Base-by-base conservation (phyloP, 2,329 filamentous ascomycete species). In the Cordyceps javanica region DNA sequence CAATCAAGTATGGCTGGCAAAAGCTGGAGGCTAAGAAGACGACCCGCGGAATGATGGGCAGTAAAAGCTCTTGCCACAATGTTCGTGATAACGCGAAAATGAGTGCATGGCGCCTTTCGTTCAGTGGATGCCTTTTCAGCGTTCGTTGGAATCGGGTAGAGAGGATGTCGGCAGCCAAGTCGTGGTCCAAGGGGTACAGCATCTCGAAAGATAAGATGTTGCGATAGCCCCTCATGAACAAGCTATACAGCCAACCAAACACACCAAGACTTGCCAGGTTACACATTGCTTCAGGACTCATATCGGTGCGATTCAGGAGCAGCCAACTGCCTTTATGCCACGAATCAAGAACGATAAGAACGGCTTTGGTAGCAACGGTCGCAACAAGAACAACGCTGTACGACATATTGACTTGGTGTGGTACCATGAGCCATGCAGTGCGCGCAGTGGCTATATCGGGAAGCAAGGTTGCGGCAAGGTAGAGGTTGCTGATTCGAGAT, bases 1-100 rank as follows among this genome's bases (percentile, higher is more conserved):
- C 62, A 28, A 74, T 69, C 39, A 74, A 66, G 30, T 72, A 70
- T 0, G 72, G 70, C 32, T 71, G 70, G 32, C 70, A 71, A n/a
- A 73, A 71, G 14, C 61, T 67, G 53, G 73, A 69, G 3, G 66
- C 71, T 5, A 70, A 63, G 7, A 70, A 57, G 1, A 68, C 65
- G 11, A 73, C 55, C 14, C 69, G 63, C 1, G 70, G 69, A 5
- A 62, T 61, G 2, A 72, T 58, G 0, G 70, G 69, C 1, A 72
- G 46, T 0, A 72, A 32, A 2, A 69, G 55, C 0, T 65, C 65
- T 0, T 67, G 62, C 1, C 61, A 61, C 1, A 72, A 59, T 0
- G 69, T 63, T 19, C 62, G 65, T 1, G 54, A 54, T 0, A 71
- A 41, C 19, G 6, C 19, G 5, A 10, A 38, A 3, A 38, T 9